Percentiles rank a stretch among this genome's conserved stretches.
These are phyloP conservation scores for Creolimax fragrantissima DNA, from an alignment of 78 protist genomes.

Conservation along the genomic window DNA sequence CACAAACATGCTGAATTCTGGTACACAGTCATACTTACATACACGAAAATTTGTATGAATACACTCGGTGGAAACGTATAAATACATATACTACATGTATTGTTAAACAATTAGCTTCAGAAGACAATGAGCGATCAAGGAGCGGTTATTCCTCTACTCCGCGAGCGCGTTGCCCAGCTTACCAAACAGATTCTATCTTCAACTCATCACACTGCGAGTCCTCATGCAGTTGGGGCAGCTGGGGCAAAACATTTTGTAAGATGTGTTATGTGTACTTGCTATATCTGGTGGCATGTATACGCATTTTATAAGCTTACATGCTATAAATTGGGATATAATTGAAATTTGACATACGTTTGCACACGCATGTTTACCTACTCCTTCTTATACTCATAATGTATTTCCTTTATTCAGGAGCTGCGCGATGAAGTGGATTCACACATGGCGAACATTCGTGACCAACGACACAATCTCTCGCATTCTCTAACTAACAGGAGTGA, in stretches of 20 bases:
- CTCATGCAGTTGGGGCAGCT: too few relatives aligned
- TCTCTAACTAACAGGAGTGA: background rate
- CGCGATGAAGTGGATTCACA: background rate
- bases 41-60: background rate
- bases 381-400: background rate
- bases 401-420: background rate
- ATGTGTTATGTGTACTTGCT: too few relatives aligned
- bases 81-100: background rate
- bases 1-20: too few relatives aligned
- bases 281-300: background rate
- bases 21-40: background rate
- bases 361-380: background rate
- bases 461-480: background rate
- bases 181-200: background rate
- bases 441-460: background rate
- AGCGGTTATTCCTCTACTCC: background rate
- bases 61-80: background rate
- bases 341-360: background rate
- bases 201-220: too few relatives aligned
- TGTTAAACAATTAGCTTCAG: too few relatives aligned
- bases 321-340: background rate
- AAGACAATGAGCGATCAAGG: background rate
- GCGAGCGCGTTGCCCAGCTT: background rate
- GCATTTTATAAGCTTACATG: background rate
- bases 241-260: too few relatives aligned